Evolutionary conservation across 2,329 filamentous ascomycete genomes (phyloP), one percentile per base, ranked within the genome.

Genomic region (Xylariaceae sp.): DNA sequence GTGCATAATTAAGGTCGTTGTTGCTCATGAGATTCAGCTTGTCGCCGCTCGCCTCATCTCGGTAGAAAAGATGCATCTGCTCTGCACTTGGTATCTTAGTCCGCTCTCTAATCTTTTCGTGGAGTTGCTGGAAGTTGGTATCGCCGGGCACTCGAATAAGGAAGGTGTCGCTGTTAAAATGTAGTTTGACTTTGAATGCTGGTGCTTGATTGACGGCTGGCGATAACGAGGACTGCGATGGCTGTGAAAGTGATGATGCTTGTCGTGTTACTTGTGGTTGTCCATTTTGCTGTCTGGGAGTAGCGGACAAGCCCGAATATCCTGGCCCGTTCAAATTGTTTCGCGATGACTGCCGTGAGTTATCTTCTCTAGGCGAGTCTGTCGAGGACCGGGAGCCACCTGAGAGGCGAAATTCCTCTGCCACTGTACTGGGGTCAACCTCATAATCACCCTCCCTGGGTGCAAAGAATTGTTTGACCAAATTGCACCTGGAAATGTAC

Each of bases 371-470:
- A 6, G 79, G 78, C 12, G 87, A 86, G 50, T 83, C 83, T 2
- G 75, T 77, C 0, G 84, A 86, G 1, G 87, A 89, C 51, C 84
- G 83, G 16, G 87, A 90, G 42, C 79, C 83, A 53, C 79, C 81
- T 7, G 90, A 94, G 19, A 91, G 74, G 48, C 90, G 80, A 64
- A 91, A 90, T 53, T 92, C 88, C 56, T 89, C 86, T 16, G 87
- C 84, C 43, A 79, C 75, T 10, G 75, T 69, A 10, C 75, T 84
- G 0, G 86, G 83, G 55, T 96, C 91, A 40, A 96, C 92, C 71
- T 97, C 93, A 66, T 94, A 96, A 69, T 99, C 94, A 33, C 90
- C 90, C 63, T 92, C 86, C 48, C 92, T 82, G 5, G 94, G 94
- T 1, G 87, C 87, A 68, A 99, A 97, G 71, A 99, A 90, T 63